Conservation (phyloP, 495 filamentous ascomycete species). For the Hypoxylon perforatum region DNA sequence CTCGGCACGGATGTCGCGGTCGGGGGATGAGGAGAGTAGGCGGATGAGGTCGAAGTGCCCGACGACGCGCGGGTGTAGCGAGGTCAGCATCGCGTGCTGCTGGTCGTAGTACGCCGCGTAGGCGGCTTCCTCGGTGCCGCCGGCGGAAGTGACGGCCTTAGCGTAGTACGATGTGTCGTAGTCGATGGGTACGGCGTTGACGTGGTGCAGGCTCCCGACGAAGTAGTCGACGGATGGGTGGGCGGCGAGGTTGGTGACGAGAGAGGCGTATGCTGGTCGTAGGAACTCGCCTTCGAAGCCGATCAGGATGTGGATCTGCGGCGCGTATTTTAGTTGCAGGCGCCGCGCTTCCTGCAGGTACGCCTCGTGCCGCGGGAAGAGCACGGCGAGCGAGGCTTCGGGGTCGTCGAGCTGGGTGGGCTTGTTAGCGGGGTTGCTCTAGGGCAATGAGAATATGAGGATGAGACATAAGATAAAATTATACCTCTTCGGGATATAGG, state of each 20-base stretch:
- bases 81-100: constrained; percentile 81
- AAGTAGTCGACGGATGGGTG: constrained; percentile 82
- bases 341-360: constrained; percentile 77
- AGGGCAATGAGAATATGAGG: constrained; percentile 24
- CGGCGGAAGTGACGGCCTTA: constrained; percentile 53
- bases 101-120: constrained; percentile 88
- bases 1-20: constrained; percentile 60
- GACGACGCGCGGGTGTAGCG: constrained; percentile 80
- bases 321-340: constrained; percentile 75
- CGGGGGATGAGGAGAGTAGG: constrained; percentile 75
- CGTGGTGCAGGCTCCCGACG: constrained; percentile 91
- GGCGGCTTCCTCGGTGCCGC: constrained; percentile 71
- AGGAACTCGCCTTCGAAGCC: constrained; percentile 96
- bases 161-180: constrained; percentile 76
- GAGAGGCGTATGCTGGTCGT: constrained; percentile 67
- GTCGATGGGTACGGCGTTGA: constrained; percentile 87
- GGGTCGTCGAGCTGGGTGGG: constrained; percentile 50
- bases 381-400: constrained; percentile 49
- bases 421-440: constrained; percentile 33
- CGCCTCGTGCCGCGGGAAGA: constrained; percentile 69
- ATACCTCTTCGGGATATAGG: constrained; percentile 96
- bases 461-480: constrained; percentile 8
- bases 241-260: constrained; percentile 69
- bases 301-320: constrained; percentile 81
- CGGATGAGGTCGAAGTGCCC: constrained; percentile 95